Evolutionary conservation across 2,329 filamentous ascomycete species (phyloP).

Genomic region (Fusarium mangiferae): DNA sequence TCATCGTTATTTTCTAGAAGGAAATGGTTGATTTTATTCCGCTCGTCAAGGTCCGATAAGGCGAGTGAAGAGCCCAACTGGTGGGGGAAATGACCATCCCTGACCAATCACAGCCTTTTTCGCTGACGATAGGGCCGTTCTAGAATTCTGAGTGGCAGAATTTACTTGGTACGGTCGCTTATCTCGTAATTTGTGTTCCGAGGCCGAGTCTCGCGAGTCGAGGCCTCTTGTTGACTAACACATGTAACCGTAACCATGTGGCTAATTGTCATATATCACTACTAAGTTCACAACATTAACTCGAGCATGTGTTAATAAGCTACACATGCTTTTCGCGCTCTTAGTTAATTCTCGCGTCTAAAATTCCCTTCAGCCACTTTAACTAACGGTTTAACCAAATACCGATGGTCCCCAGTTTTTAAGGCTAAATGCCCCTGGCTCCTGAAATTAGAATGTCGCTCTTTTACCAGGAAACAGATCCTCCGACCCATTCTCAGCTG

Average conservation of each 20-base stretch:
- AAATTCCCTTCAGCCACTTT: not conserved
- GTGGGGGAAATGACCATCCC: not conserved
- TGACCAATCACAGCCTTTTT: conserved; percentile 7
- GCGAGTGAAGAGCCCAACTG: conserved; percentile 17
- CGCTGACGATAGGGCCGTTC: conserved; percentile 16
- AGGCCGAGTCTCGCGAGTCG: conserved; percentile 1
- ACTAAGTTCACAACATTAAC: not conserved
- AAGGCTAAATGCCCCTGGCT: conserved; percentile 23
- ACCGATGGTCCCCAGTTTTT: conserved; percentile 19
- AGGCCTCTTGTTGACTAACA: not conserved
- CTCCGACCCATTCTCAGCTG: conserved; percentile 11
- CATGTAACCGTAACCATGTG: not conserved
- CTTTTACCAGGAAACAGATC: conserved; percentile 20
- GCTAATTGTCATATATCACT: not conserved
- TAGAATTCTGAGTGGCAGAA: conserved; percentile 22
- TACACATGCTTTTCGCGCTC: not conserved
- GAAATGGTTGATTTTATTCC: conserved; percentile 25
- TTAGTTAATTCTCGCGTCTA: not conserved
- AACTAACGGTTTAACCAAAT: not conserved
- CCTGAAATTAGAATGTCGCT: conserved; percentile 25
- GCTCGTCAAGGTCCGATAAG: conserved; percentile 22
- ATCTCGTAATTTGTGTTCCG: conserved; percentile 15
- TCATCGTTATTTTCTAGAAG: conserved; percentile 9
- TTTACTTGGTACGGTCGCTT: conserved; percentile 4
- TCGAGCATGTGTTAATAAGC: not conserved